A percentile compares a stretch with the other conserved stretches of the same genome.
These are phyloP conservation scores for Ogataea parapolymorpha DNA, from an alignment of 805 yeast genomes.

Conservation along the genomic window DNA sequence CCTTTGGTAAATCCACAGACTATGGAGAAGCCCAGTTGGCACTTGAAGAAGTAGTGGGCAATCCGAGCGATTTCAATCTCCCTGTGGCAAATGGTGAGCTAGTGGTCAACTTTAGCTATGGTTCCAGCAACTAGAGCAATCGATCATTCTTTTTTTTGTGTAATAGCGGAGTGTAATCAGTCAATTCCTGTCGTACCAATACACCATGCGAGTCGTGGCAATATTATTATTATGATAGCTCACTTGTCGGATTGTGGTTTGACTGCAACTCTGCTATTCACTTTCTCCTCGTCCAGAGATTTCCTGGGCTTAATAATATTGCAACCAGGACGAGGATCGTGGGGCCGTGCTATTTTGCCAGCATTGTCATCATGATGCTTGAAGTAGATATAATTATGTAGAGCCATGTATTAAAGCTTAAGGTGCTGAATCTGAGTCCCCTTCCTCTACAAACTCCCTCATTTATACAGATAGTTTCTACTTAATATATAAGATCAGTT, in stretches of 20 bases:
- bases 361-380: slow-evolving; percentile 38
- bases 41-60: slow-evolving; percentile 48
- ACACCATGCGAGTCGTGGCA: no score
- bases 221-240: no score
- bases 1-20: slow-evolving; percentile 66
- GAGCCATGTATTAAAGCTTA: slow-evolving; percentile 34
- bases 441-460: neutral
- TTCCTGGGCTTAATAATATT: neutral
- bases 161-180: neutral
- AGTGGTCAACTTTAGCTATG: slow-evolving; percentile 39
- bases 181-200: neutral
- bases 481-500: no score
- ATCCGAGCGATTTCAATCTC: slow-evolving; percentile 39
- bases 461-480: no score
- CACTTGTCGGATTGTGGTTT: neutral
- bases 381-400: slow-evolving; percentile 42
- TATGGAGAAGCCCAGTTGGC: slow-evolving; percentile 56
- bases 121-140: slow-evolving; percentile 7
- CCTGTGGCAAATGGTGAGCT: slow-evolving; percentile 37
- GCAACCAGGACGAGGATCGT: slow-evolving; percentile 28
- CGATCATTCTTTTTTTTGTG: neutral
- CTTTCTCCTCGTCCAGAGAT: neutral
- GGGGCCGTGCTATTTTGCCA: slow-evolving; percentile 36
- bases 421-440: neutral
- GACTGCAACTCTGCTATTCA: neutral